Evolutionary conservation across 768 basidiomycete species (phyloP), one percentile per base, ranked within the genome.

Genomic region (Hypholoma fasciculare): DNA sequence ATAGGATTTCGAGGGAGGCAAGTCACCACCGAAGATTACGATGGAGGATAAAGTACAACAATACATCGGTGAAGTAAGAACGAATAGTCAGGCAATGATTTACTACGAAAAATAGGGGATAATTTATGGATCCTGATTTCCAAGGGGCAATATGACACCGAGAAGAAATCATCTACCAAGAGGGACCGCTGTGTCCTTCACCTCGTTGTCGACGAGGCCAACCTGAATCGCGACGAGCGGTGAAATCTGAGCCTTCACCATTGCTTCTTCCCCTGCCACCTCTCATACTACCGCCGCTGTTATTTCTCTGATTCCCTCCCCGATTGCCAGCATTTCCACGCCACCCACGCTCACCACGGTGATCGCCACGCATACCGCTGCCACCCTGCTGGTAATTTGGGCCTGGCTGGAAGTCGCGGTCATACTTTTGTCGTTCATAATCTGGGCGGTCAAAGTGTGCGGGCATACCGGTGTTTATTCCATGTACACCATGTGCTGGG

Each of bases 151-250:
- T 43, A 57, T 3, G 13, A 52, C 20, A 53, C 27, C 39, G 26
- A 27, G 26, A 27, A 44, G 57, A 39, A 30, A 17, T 65, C 62
- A 40, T 47, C 53, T 50, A 69, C 67, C 65, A 65, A 6, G 58
- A 52, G 27, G 62, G 58, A 2, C 67, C 65, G 38, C 56, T 64
- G 38, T 65, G 58, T 49, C 67, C 68, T 26, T 72, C 69, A 54
- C 68, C 70, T 60, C 72, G 72, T n/a, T 73, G 70, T 56, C 72
- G 72, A 44, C 83, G 77, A 46, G 81, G 80, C 86, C 86, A 88
- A 1, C 84, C 84, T 34, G 82, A 77, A 63, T 89, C 87, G 16
- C 76, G 65, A 42, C 74, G 75, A 30, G 68, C 53, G 50, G 57
- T 62, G 55, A 61, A 65, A 47, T 66, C 66, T 16, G 60, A 63